These are phyloP conservation scores for Aspergillus costaricaensis DNA, from an alignment of 2,329 filamentous ascomycete species.

Conservation along the genomic window DNA sequence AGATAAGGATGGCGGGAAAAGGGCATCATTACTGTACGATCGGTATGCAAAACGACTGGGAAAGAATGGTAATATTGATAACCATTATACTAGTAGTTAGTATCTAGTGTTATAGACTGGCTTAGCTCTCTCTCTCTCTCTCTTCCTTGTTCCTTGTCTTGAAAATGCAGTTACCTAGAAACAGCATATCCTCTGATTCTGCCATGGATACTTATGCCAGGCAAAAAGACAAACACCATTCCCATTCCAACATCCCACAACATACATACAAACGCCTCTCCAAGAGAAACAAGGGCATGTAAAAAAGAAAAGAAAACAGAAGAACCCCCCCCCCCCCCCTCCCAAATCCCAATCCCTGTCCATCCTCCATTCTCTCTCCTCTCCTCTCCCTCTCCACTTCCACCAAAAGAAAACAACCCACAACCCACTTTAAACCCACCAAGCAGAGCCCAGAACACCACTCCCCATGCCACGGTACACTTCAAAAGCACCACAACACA, in stretches of 20 bases:
- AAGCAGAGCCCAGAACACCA: neutral
- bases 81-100: too few relatives aligned
- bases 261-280: too few relatives aligned
- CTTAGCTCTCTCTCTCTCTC: neutral
- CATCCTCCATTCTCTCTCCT: neutral
- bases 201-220: neutral
- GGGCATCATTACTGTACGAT: neutral
- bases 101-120: neutral
- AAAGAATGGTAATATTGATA: too few relatives aligned
- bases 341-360: too few relatives aligned
- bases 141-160: neutral
- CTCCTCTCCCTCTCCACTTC: neutral
- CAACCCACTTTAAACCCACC: neutral
- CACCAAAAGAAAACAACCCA: neutral
- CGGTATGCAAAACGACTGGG: neutral
- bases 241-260: neutral
- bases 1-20: neutral
- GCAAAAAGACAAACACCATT: neutral
- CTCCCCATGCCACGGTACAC: neutral
- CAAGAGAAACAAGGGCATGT: too few relatives aligned
- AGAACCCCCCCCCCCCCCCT: too few relatives aligned
- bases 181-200: neutral
- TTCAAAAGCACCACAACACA: too few relatives aligned
- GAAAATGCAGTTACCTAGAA: neutral
- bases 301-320: too few relatives aligned